phyloP scores from a whole-genome alignment of 2,329 filamentous ascomycete species.

The Drechslerella coelobrocha region DNA sequence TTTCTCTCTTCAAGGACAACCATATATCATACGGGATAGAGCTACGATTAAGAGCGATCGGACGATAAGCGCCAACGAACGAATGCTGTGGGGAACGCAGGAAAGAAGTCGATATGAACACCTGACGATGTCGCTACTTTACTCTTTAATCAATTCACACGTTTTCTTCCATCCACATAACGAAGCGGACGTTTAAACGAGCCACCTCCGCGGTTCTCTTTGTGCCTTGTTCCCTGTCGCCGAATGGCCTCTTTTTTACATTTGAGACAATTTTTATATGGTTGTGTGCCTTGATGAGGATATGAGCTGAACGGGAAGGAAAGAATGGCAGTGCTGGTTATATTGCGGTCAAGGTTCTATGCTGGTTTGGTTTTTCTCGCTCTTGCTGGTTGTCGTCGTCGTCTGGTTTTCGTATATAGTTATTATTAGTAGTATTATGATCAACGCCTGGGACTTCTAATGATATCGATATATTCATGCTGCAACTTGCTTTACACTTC shows the following conservation, averaged over 20 bases:
- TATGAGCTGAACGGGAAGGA: background rate
- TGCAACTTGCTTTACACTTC: background rate
- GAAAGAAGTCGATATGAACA: background rate
- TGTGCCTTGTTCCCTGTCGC: background rate
- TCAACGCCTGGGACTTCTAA: background rate
- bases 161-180: too few species aligned
- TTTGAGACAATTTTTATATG: background rate
- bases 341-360: too few species aligned
- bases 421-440: conserved; percentile 2
- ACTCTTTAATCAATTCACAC: background rate
- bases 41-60: background rate
- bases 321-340: background rate
- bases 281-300: background rate
- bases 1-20: conserved; percentile 4
- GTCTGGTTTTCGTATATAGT: background rate
- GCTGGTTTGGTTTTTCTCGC: too few species aligned
- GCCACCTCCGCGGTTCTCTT: background rate
- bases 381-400: too few species aligned
- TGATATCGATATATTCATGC: conserved; percentile 1
- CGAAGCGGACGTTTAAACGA: too few species aligned
- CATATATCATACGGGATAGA: conserved; percentile 1
- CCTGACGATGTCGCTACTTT: background rate
- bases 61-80: conserved; percentile 4
- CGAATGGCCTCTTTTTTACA: background rate
- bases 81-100: background rate